phyloP scores from a whole-genome alignment of 1,139 yeast genomes.

The Taiozyma sp. region DNA sequence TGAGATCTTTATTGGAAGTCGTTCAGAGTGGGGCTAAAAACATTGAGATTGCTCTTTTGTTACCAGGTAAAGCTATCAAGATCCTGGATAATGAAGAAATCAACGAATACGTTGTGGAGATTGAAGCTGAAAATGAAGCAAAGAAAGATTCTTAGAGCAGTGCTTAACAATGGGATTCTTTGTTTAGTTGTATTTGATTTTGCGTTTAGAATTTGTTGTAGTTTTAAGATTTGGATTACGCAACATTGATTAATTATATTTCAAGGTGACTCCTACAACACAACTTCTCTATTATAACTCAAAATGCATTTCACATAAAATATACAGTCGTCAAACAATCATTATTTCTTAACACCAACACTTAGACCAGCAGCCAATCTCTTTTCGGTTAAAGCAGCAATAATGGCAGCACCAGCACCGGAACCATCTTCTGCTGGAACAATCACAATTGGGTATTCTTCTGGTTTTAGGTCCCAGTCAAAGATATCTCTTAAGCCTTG shows the following conservation, averaged over 20 bases:
- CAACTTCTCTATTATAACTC: background rate
- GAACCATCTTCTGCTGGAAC: constrained; percentile 97
- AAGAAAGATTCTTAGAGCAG: constrained; percentile 53
- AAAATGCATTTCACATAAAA: background rate
- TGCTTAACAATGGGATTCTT: background rate
- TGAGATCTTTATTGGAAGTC: constrained; percentile 86
- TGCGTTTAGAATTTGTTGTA: background rate
- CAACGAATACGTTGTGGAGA: constrained; percentile 68
- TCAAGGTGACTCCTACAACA: background rate
- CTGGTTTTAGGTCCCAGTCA: constrained; percentile 55
- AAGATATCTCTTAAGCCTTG: constrained; percentile 85
- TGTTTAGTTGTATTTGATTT: background rate
- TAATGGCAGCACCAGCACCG: constrained; percentile 97
- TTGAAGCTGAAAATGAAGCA: constrained; percentile 87
- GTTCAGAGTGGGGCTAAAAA: constrained; percentile 98
- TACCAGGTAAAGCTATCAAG: constrained; percentile 46
- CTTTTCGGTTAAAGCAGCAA: constrained; percentile 87
- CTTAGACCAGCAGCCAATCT: constrained; percentile 67
- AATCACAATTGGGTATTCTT: constrained; percentile 71
- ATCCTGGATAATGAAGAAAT: constrained; percentile 67
- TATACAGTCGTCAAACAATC: background rate
- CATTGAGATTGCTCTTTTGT: constrained; percentile 86
- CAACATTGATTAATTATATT: no score
- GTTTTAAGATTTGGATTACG: background rate
- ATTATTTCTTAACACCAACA: constrained; percentile 49